A percentile compares a stretch with the other conserved stretches of the same genome.
These are phyloP conservation scores for Pisolithus marmoratus DNA, from an alignment of 768 basidiomycete genomes.

Conservation along the genomic window DNA sequence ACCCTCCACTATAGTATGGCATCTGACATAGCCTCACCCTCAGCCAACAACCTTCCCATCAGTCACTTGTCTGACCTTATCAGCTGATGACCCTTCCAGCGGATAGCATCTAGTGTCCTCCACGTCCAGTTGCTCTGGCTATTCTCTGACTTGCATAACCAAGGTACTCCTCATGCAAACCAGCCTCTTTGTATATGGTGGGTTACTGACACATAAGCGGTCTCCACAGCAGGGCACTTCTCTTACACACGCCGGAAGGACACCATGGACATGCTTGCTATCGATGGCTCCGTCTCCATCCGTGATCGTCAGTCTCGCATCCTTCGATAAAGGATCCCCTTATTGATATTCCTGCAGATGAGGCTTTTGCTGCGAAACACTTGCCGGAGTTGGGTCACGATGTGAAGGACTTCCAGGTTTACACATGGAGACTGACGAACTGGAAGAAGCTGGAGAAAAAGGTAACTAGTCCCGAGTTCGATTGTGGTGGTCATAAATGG, in stretches of 20 bases:
- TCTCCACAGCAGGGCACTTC: neutral
- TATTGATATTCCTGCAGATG: conserved; percentile 49
- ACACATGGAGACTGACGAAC: conserved; percentile 73
- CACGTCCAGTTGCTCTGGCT: conserved; percentile 1
- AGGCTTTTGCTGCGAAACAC: conserved; percentile 92
- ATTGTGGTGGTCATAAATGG: conserved; percentile 98
- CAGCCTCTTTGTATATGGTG: neutral
- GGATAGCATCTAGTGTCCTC: conserved; percentile 13
- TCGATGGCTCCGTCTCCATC: conserved; percentile 82
- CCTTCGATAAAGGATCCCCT: neutral
- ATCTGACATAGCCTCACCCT: conserved; percentile 1
- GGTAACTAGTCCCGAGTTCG: conserved; percentile 88
- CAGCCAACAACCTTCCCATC: conserved; percentile 27
- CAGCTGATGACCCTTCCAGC: conserved; percentile 13
- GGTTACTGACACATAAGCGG: neutral
- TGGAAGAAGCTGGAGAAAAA: conserved; percentile 98
- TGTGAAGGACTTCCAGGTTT: conserved; percentile 95
- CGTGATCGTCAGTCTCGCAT: conserved; percentile 61
- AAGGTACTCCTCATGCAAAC: neutral
- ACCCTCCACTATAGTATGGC: too few relatives aligned
- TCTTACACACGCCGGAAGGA: conserved; percentile 42
- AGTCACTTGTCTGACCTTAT: conserved; percentile 10
- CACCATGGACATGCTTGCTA: conserved; percentile 69
- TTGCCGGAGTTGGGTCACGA: conserved; percentile 98
- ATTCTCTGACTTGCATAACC: neutral